Conservation (phyloP, 352 stramenopile species). For the Phytopythium kandeliae region DNA sequence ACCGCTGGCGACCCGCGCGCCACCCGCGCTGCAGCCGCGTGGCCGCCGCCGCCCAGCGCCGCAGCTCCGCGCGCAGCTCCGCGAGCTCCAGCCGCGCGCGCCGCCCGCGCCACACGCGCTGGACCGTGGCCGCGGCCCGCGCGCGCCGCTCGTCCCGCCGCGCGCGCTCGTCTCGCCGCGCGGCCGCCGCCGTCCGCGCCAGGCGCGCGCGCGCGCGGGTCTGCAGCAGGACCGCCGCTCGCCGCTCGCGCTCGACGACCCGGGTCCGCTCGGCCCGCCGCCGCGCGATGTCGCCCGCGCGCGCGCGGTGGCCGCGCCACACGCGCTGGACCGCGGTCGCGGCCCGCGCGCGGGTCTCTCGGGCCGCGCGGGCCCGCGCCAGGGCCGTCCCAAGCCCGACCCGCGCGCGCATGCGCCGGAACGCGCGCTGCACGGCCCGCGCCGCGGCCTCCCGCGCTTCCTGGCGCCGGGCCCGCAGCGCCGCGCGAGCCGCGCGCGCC, state of each 20-base stretch:
- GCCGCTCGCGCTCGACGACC: constrained; percentile 25
- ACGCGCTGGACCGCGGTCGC: constrained; percentile 66
- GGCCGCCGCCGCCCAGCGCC: constrained; percentile 27
- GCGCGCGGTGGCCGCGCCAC: constrained; percentile 54
- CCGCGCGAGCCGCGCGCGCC: constrained; percentile 1
- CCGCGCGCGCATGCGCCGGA: constrained; percentile 33
- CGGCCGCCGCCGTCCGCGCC: constrained; percentile 27
- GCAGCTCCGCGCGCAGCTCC: constrained; percentile 15
- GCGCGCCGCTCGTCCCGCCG: constrained; percentile 24
- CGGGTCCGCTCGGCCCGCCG: constrained; percentile 22
- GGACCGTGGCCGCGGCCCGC: constrained; percentile 35
- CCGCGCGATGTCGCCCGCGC: constrained; percentile 13
- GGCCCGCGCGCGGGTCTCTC: constrained; percentile 14
- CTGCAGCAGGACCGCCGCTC: constrained; percentile 62
- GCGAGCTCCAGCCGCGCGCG: constrained; percentile 30
- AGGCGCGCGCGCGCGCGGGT: constrained; percentile 41
- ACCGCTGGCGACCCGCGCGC: constrained; percentile 35
- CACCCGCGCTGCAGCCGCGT: constrained; percentile 44
- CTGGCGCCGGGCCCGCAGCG: neutral
- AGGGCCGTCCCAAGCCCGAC: constrained; percentile 20
- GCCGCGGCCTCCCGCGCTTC: constrained; percentile 11
- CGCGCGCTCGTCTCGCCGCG: constrained; percentile 28
- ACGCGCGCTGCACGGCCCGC: constrained; percentile 35
- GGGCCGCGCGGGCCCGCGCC: constrained; percentile 4
- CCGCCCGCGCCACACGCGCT: constrained; percentile 33